Evolutionary conservation across 129 eudicot genomes (phyloP).

Genomic region (Ambrosia artemisiifolia): DNA sequence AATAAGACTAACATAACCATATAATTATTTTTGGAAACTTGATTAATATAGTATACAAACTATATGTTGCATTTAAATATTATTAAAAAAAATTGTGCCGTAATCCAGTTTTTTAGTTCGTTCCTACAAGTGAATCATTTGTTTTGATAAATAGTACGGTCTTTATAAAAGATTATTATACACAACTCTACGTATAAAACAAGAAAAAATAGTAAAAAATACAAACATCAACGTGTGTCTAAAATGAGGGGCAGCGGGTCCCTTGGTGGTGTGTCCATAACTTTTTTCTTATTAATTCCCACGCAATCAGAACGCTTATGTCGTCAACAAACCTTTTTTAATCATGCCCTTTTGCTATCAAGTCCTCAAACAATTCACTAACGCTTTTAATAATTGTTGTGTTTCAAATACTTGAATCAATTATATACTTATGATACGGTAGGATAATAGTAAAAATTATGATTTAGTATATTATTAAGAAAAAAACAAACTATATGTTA

Average conservation of each 20-base stretch:
- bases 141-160: not conserved
- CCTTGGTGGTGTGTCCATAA: conserved; percentile 13
- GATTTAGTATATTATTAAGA: not conserved
- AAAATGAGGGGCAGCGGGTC: conserved; percentile 24
- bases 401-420: too few relatives aligned
- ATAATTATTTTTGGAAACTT: too few relatives aligned
- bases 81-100: too few relatives aligned
- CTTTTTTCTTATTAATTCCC: conserved; percentile 12
- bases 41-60: too few relatives aligned
- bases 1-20: too few relatives aligned
- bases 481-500: not conserved
- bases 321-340: conserved; percentile 22
- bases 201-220: not conserved
- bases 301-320: conserved; percentile 24
- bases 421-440: too few relatives aligned
- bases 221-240: conserved; percentile 3
- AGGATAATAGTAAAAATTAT: too few relatives aligned
- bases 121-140: too few relatives aligned
- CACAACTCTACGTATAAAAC: not conserved
- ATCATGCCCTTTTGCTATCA: not conserved
- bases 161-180: not conserved
- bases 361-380: conserved; percentile 2
- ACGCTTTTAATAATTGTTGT: too few relatives aligned
- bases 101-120: too few relatives aligned
- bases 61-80: too few relatives aligned